These are phyloP conservation scores for Quillaja saponaria DNA, from an alignment of 306 rosid genomes.

Conservation along the genomic window DNA sequence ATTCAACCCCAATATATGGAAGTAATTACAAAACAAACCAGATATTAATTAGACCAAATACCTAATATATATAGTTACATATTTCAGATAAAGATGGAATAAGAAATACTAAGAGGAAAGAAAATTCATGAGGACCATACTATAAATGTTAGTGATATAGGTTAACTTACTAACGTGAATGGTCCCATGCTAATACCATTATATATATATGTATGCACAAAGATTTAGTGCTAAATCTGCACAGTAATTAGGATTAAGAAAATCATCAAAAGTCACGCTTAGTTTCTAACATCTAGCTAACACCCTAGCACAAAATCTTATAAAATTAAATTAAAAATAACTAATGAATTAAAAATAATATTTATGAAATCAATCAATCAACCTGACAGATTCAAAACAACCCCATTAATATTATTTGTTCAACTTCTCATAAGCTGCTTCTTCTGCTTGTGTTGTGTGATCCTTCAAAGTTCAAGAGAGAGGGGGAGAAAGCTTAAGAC, in stretches of 20 bases:
- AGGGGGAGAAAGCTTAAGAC: not conserved
- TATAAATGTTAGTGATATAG: not conserved
- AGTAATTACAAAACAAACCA: too few species aligned
- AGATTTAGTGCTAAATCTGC: slow-evolving; percentile 42
- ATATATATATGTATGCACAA: not conserved
- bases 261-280: slow-evolving; percentile 59
- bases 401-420: too few species aligned
- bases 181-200: slow-evolving; percentile 43
- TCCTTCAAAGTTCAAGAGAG: slow-evolving; percentile 13
- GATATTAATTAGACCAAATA: too few species aligned
- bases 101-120: not conserved
- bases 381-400: slow-evolving; percentile 2
- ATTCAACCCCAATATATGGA: too few species aligned
- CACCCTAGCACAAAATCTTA: not conserved
- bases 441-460: slow-evolving; percentile 21
- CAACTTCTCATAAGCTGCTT: slow-evolving; percentile 26
- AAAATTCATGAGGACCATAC: slow-evolving; percentile 52
- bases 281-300: slow-evolving; percentile 18
- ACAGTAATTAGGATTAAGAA: slow-evolving; percentile 34
- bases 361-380: not conserved
- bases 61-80: too few species aligned
- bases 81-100: too few species aligned
- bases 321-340: slow-evolving; percentile 17
- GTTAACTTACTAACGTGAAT: slow-evolving; percentile 40
- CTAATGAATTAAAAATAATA: not conserved